Percentiles rank a stretch among this genome's conserved stretches.
Conservation (phyloP, 768 basidiomycete genomes). For the Serendipita indica region DNA sequence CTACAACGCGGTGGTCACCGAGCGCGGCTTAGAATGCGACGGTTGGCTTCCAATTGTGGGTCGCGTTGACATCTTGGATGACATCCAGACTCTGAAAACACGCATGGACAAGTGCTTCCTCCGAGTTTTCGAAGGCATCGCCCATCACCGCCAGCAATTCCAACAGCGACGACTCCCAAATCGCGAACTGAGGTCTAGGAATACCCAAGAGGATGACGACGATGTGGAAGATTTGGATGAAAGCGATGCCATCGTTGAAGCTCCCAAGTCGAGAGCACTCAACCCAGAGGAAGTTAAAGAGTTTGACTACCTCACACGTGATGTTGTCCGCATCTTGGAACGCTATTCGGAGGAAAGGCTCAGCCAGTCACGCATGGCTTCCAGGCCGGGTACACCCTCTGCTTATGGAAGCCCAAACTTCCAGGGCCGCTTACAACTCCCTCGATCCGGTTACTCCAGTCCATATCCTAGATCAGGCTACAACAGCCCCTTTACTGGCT, state of each 20-base stretch:
- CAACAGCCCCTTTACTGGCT: conserved; percentile 17
- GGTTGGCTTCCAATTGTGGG: conserved; percentile 79
- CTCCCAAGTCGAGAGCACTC: conserved; percentile 35
- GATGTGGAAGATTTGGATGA: conserved; percentile 49
- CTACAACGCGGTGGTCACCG: conserved; percentile 52
- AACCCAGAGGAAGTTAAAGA: conserved; percentile 57
- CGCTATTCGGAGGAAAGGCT: conserved; percentile 53
- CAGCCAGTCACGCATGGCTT: conserved; percentile 42
- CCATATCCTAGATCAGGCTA: too few species aligned
- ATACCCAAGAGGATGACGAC: conserved; percentile 20
- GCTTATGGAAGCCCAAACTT: conserved; percentile 20
- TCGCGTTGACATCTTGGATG: conserved; percentile 57
- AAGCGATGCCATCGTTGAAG: conserved; percentile 17
- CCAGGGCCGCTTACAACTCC: background rate
- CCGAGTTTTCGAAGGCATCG: conserved; percentile 79
- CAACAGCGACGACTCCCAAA: conserved; percentile 23
- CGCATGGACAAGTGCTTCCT: conserved; percentile 74
- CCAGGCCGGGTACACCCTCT: conserved; percentile 53
- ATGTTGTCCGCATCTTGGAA: conserved; percentile 60
- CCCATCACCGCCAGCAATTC: conserved; percentile 28
- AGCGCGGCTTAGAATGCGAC: conserved; percentile 71
- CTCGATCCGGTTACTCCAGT: conserved; percentile 45
- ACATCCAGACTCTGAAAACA: conserved; percentile 65
- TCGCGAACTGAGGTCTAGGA: conserved; percentile 17
- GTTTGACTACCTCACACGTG: conserved; percentile 55